Evolutionary conservation across 352 stramenopile species (phyloP), one percentile per base, ranked within the genome.

Genomic region (Globisporangium cylindrosporum): DNA sequence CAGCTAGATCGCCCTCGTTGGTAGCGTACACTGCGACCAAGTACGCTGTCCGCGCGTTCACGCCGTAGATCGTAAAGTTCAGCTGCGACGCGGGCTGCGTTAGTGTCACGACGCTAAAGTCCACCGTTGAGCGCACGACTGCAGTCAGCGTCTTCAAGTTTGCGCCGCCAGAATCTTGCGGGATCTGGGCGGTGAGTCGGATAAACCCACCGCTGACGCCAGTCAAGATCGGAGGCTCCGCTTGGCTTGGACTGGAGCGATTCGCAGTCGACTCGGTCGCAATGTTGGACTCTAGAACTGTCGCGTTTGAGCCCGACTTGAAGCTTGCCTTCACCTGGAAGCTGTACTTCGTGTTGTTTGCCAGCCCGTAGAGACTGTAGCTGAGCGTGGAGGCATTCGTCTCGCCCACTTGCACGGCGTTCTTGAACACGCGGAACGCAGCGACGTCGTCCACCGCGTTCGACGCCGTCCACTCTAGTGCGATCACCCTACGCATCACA

Each of bases 301-400:
- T 25, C 14, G 65, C 48, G 25, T 1, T 66, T 36, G 65, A 65
- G 9, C 36, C 24, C 0, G 22, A 12, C 12, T 38, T 46, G 43
- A 65, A 34, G 4, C 2, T 15, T 2, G 65, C 65, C 24, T 46
- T 57, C 12, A 59, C 48, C 36, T 70, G 65, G n/a, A 70, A 65
- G 12, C n/a, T 51, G 55, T 70, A 66, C 32, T 7, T 34, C 3
- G 65, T 70, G 57, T 41, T 70, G 48, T 66, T 66, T 5, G 9
- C 49, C 25, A 70, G 46, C 0, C 51, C 59, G 36, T 66, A 70
- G 24, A 61, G 6, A 8, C 10, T 61, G 59, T 62, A 70, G 20
- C 24, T 32, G 12, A 56, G 32, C n/a, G 34, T 55, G 25, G 36
- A 41, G 6, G 48, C 24, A 1, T 46, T 41, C 2, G 65, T 66